Evolutionary conservation across 2,329 filamentous ascomycete species (phyloP).

Genomic region (Fulvia fulva): DNA sequence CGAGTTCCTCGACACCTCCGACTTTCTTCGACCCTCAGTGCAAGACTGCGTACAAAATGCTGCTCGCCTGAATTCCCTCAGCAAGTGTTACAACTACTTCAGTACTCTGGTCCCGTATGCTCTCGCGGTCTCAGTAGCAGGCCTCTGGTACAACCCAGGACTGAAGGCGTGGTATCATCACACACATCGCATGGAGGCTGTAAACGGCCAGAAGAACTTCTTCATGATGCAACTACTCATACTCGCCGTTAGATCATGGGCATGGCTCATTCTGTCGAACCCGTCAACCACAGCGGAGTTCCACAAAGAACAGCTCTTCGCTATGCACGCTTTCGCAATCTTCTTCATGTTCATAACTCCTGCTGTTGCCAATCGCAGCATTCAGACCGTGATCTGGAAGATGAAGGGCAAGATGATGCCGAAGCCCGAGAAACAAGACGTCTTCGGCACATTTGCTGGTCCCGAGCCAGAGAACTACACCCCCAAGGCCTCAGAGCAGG

Average conservation of each 20-base stretch:
- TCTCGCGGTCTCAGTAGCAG: slow-evolving; percentile 20
- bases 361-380: slow-evolving; percentile 21
- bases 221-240: slow-evolving; percentile 62
- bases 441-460: slow-evolving; percentile 27
- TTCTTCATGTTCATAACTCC: slow-evolving; percentile 46
- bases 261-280: slow-evolving; percentile 31
- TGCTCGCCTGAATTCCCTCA: slow-evolving; percentile 14
- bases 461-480: slow-evolving; percentile 23
- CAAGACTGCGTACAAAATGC: slow-evolving; percentile 18
- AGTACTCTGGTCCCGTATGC: slow-evolving; percentile 23
- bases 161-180: slow-evolving; percentile 30
- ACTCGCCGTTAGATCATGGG: slow-evolving; percentile 51
- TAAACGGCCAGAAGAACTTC: slow-evolving; percentile 53
- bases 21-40: slow-evolving; percentile 2
- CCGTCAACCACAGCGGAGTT: slow-evolving; percentile 12
- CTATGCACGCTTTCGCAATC: slow-evolving; percentile 55
- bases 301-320: slow-evolving; percentile 37
- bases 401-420: slow-evolving; percentile 33
- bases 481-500: slow-evolving; percentile 25
- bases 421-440: slow-evolving; percentile 27
- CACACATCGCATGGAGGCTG: slow-evolving; percentile 26
- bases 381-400: slow-evolving; percentile 28
- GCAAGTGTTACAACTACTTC: slow-evolving; percentile 24
- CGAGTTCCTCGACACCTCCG: slow-evolving; percentile 6
- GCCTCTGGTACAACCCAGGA: slow-evolving; percentile 34